Evolutionary conservation across 2,329 filamentous ascomycete genomes (phyloP), one percentile per base, ranked within the genome.

Genomic region (Exutisphaerella laricina): DNA sequence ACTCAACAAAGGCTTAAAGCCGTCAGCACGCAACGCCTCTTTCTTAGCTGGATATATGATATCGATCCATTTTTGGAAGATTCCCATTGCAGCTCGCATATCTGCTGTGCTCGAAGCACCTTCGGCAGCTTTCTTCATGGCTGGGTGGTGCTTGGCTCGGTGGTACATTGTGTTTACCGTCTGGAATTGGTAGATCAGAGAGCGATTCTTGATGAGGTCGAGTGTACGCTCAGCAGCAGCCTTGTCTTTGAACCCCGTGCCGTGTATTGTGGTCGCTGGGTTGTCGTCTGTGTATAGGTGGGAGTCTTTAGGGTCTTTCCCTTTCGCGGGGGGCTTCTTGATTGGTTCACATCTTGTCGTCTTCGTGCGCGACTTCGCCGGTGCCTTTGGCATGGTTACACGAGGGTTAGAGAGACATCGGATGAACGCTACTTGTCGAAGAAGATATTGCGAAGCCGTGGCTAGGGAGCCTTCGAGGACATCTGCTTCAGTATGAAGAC

Each of bases 211-310:
- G 45, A 62, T 59, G 38, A 62, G 51, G 7, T 58, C 41, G 13
- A 61, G 45, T 1, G 59, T 62, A 12, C 48, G 43, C 22, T 46
- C 41, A 5, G 59, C 59, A 5, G 54, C 51, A 2, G 43, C 50
- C 12, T 41, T 42, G 46, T 62, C 57, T 36, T 59, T 60, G 54
- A 62, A 62, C 35, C 58, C 59, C 2, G 57, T 62, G 46, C 59
- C 58, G 29, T 61, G 58, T 28, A 62, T 53, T 3, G 59, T 60
- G 4, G 59, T 61, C 12, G 51, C 28, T 7, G 58, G 59, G 32
- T 62, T 62, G 42, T 62, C 59, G 34, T 61, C 58, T 10, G 59
- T 62, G 49, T 62, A 62, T 37, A 62, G 57, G 42, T 62, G 59
- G 5, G 58, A 60, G 21, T 49, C 50, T 29, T 57, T 60, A 13